These are phyloP conservation scores for Blastocystis hominis DNA, from an alignment of 352 stramenopile genomes.

Conservation along the genomic window DNA sequence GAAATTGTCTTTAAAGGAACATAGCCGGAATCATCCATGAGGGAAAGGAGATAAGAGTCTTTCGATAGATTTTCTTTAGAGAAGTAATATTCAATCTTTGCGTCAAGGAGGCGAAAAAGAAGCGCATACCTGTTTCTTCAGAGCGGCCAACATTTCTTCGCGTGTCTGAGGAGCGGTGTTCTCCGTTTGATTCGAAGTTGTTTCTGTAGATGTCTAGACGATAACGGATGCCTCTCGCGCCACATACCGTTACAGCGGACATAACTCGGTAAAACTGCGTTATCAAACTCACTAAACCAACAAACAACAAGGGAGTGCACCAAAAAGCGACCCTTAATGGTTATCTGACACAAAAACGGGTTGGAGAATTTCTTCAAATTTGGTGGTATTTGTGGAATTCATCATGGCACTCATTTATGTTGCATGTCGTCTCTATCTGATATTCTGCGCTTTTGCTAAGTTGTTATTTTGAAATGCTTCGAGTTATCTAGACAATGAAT, in stretches of 20 bases:
- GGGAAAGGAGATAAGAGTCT: conserved; percentile 34
- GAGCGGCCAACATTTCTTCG: conserved; percentile 21
- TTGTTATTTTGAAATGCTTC: too few relatives aligned
- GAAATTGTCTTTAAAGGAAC: conserved; percentile 33
- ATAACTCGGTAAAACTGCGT: background rate
- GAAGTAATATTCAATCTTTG: conserved; percentile 54
- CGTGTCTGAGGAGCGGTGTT: too few relatives aligned
- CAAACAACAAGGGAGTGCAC: background rate
- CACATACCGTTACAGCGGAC: background rate
- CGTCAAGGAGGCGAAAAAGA: background rate
- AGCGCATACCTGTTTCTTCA: conserved; percentile 6
- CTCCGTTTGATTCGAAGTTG: background rate
- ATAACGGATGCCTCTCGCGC: background rate
- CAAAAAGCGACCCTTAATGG: background rate
- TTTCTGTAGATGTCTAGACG: background rate
- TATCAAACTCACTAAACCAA: background rate
- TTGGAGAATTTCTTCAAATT: background rate
- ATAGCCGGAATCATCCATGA: conserved; percentile 52
- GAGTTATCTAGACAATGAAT: background rate
- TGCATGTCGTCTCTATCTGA: background rate
- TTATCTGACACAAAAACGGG: background rate
- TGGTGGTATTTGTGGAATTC: background rate
- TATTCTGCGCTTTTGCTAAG: too few relatives aligned
- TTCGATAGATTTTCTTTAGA: conserved; percentile 47
- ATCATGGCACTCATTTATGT: background rate